These are phyloP conservation scores for Dryas alaskensis DNA, from an alignment of 306 rosid genomes.

Conservation along the genomic window DNA sequence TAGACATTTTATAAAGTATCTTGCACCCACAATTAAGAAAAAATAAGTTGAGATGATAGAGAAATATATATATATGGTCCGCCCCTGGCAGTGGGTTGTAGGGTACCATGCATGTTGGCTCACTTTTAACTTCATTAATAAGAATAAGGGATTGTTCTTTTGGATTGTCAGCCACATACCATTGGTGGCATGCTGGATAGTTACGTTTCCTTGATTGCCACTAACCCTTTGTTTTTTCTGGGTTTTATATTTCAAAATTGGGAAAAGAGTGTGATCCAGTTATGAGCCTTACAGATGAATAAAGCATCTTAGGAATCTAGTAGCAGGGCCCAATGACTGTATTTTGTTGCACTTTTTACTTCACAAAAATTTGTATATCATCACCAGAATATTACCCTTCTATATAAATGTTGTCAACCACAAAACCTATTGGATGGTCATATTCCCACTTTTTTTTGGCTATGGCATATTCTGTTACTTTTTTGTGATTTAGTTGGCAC, in stretches of 20 bases:
- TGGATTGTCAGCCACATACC: constrained; percentile 15
- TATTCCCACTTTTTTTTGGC: not conserved
- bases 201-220: not conserved
- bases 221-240: not conserved
- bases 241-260: not conserved
- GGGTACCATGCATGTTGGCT: not conserved
- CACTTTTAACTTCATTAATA: no score
- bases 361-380: not conserved
- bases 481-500: not conserved
- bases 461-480: not conserved
- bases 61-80: no score
- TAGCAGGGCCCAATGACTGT: not conserved
- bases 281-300: not conserved
- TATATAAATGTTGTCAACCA: constrained; percentile 9
- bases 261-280: not conserved
- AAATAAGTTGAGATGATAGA: no score
- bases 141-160: not conserved
- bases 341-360: not conserved
- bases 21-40: no score
- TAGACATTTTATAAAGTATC: no score
- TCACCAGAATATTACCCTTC: not conserved
- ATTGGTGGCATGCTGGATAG: not conserved
- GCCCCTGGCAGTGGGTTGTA: no score
- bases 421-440: constrained; percentile 14
- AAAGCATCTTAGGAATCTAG: constrained; percentile 12